Conservation (phyloP, 257 asterid species). For the Penstemon eatonii region DNA sequence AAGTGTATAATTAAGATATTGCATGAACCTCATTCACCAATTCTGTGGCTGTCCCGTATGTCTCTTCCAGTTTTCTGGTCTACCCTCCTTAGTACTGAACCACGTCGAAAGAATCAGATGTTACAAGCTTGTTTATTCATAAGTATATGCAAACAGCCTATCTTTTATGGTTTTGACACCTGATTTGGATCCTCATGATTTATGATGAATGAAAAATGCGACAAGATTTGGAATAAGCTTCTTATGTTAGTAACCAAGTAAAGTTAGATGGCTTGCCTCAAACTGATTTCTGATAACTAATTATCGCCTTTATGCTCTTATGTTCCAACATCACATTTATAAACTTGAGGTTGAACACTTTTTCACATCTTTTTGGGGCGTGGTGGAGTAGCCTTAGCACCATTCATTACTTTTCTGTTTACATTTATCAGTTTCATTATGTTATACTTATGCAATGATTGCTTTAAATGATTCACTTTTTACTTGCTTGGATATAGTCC, state of each 20-base stretch:
- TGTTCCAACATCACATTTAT: not conserved
- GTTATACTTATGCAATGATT: not conserved
- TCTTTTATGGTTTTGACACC: not conserved
- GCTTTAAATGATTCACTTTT: slow-evolving; percentile 21
- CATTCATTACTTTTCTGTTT: not conserved
- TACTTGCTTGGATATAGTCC: slow-evolving; percentile 58
- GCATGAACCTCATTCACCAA: not conserved
- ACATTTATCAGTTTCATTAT: not conserved
- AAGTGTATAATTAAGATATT: not conserved
- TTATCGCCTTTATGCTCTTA: not conserved
- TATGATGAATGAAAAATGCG: not conserved
- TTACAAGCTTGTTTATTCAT: not conserved
- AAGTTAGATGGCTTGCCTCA: slow-evolving; percentile 17
- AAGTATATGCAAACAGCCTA: not conserved
- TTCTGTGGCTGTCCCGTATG: not conserved
- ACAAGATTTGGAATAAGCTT: not conserved
- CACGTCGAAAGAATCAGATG: not conserved
- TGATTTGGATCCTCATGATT: not conserved
- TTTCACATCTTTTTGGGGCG: not conserved
- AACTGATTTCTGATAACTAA: not conserved
- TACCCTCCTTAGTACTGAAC: slow-evolving; percentile 11
- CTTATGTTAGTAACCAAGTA: not conserved
- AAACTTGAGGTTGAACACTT: not conserved
- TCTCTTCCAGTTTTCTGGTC: slow-evolving; percentile 10
- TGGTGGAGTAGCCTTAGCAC: slow-evolving; percentile 1